A percentile compares a stretch with the other conserved stretches of the same genome.
Evolutionary conservation across 1,139 yeast species (phyloP).

Genomic region (Geotrichum australiense): DNA sequence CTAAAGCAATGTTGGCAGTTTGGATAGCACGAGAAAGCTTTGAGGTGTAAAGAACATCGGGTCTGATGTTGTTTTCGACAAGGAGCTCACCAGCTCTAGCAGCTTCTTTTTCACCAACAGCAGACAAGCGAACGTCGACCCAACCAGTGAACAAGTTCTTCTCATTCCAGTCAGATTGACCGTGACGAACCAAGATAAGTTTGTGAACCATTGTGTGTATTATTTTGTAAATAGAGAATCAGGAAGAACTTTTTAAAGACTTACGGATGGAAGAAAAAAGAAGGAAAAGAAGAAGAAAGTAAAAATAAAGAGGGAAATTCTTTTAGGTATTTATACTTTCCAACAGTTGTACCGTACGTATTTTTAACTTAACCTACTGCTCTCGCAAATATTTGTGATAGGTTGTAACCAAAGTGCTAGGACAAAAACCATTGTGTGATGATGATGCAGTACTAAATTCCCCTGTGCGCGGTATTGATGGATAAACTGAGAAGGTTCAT

Average conservation of each 20-base stretch:
- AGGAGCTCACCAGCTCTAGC: slow-evolving; percentile 88
- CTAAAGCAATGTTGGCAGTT: slow-evolving; percentile 94
- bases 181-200: slow-evolving; percentile 61
- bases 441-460: too few relatives aligned
- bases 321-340: not conserved
- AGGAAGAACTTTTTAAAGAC: too few relatives aligned
- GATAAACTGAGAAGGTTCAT: too few relatives aligned
- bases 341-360: not conserved
- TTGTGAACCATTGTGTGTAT: slow-evolving; percentile 29
- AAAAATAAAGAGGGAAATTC: not conserved
- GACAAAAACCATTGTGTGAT: too few relatives aligned
- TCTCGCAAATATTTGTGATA: too few relatives aligned
- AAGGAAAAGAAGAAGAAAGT: not conserved
- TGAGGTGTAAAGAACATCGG: slow-evolving; percentile 88
- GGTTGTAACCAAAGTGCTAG: too few relatives aligned
- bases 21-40: slow-evolving; percentile 92
- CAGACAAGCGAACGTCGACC: slow-evolving; percentile 91
- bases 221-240: too few relatives aligned
- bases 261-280: not conserved
- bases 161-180: slow-evolving; percentile 98
- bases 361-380: not conserved
- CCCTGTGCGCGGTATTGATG: too few relatives aligned
- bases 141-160: slow-evolving; percentile 98
- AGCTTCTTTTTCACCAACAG: slow-evolving; percentile 84
- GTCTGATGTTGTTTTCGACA: slow-evolving; percentile 77